Evolutionary conservation across 371 early-diverging fungal species (phyloP), one percentile per base, ranked within the genome.

Genomic region (Mortierella sp.): DNA sequence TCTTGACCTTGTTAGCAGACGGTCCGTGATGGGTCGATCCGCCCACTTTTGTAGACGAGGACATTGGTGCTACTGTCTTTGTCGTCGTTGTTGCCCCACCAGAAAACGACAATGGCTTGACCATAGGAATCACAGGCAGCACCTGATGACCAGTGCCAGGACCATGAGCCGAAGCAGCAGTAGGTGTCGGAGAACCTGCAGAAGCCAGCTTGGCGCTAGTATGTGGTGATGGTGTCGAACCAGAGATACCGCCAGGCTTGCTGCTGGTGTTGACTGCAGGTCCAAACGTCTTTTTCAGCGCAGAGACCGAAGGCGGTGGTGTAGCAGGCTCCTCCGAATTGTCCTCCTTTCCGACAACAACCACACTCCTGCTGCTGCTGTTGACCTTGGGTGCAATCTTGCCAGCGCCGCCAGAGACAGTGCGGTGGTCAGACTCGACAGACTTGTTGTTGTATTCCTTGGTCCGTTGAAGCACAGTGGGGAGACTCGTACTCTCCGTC

Each of bases 261-360:
- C 39, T 45, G 29, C 16, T 44, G 9, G 44, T 29, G 24, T 50
- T 34, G 48, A 6, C 47, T 2, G 61, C 22, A 2, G 71, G 22
- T 19, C 68, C 68, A 64, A 70, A 79, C 37, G 50, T 47, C 70
- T 79, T 79, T 44, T 74, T 79, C 67, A 74, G 52, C 48, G 69
- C 64, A 6, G 79, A 70, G 16, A 79, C 79, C 48, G 79, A 74
- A 37, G 66, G 44, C 16, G 55, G 50, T 8, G 50, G 14, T 34
- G 14, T 41, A 13, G 45, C 55, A 16, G 43, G 1, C 24, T 68
- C 64, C 14, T 50, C 68, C 4, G 34, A 13, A 22, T 39, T 61
- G 19, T n/a, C 53, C 7, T 64, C 65, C 4, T 47, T 67, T 39
- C 55, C 65, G 41, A 37, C 70, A 8, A 40, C 22, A 39, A 26